Conservation (phyloP, 2,329 filamentous ascomycete species). For the Chaetomiaceae sp. region DNA sequence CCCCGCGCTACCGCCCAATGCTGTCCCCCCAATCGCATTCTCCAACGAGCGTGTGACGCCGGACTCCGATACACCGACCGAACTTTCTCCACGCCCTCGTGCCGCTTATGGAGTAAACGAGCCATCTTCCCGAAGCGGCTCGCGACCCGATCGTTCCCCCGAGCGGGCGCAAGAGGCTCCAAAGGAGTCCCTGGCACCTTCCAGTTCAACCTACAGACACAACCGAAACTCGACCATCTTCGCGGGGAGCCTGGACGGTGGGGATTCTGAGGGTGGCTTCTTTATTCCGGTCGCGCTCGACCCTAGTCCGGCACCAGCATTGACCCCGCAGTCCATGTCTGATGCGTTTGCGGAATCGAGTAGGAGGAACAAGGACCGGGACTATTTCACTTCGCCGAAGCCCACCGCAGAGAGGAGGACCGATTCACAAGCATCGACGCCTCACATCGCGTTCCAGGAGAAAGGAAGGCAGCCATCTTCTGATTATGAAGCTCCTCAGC, state of each 20-base stretch:
- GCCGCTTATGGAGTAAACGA: conserved; percentile 49
- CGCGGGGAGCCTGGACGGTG: conserved; percentile 37
- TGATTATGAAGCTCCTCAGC: conserved; percentile 52
- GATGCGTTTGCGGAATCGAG: conserved; percentile 43
- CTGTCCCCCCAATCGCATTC: conserved; percentile 59
- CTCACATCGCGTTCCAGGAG: conserved; percentile 91
- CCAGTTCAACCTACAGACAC: conserved; percentile 71
- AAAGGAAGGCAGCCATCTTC: conserved; percentile 65
- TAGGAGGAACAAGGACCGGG: conserved; percentile 48
- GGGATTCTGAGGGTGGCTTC: conserved; percentile 64
- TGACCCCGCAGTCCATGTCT: conserved; percentile 51
- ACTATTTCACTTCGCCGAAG: conserved; percentile 54
- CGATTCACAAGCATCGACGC: conserved; percentile 58
- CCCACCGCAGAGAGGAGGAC: conserved; percentile 42
- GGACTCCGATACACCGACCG: conserved; percentile 63
- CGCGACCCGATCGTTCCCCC: conserved; percentile 50
- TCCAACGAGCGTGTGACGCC: conserved; percentile 55
- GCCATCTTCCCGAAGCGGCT: conserved; percentile 52
- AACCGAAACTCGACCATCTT: conserved; percentile 70
- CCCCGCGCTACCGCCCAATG: conserved; percentile 80
- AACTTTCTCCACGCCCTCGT: conserved; percentile 62
- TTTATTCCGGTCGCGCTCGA: conserved; percentile 74
- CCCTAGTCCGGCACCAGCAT: conserved; percentile 56
- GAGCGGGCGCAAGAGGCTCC: conserved; percentile 44
- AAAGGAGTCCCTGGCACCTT: conserved; percentile 60